phyloP scores from a whole-genome alignment of 495 filamentous ascomycete genomes.

The Elasticomyces elasticus region DNA sequence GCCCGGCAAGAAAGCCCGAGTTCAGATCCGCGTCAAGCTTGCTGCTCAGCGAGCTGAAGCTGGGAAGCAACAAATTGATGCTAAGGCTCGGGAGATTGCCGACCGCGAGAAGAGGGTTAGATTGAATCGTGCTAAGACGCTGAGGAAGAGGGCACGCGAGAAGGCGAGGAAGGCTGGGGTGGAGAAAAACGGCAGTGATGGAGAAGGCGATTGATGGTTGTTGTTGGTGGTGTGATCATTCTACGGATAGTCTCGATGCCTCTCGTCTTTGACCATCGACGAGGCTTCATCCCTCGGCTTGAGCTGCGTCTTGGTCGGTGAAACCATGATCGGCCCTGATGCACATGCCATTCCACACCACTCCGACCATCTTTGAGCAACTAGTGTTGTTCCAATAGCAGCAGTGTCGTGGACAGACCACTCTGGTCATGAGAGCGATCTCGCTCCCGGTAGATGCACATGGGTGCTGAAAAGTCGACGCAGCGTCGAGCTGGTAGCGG shows the following conservation, averaged over 20 bases:
- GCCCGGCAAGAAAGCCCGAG: constrained; percentile 10
- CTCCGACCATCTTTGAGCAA: too few species aligned
- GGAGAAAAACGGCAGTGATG: background rate
- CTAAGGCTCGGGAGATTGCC: background rate
- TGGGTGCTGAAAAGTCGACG: too few species aligned
- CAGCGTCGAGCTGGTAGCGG: too few species aligned
- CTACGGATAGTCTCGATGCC: background rate
- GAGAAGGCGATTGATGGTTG: background rate
- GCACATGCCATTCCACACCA: too few species aligned
- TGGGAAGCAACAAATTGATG: background rate
- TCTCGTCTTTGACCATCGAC: too few species aligned
- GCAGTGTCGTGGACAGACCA: too few species aligned
- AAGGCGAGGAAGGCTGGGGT: constrained; percentile 4
- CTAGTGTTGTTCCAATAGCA: too few species aligned
- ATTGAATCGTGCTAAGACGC: constrained; percentile 9
- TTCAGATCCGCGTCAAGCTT: constrained; percentile 8
- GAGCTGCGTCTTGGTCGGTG: background rate
- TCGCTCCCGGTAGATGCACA: too few species aligned
- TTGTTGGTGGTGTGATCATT: background rate
- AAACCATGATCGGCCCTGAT: too few species aligned
- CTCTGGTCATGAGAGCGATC: too few species aligned
- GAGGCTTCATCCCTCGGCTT: background rate
- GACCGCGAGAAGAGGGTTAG: constrained; percentile 7
- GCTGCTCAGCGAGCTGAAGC: background rate
- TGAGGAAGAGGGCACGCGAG: constrained; percentile 3